Percentiles rank a stretch among this genome's conserved stretches.
Conservation (phyloP, 352 stramenopile genomes). For the Pythium vanterpoolii region DNA sequence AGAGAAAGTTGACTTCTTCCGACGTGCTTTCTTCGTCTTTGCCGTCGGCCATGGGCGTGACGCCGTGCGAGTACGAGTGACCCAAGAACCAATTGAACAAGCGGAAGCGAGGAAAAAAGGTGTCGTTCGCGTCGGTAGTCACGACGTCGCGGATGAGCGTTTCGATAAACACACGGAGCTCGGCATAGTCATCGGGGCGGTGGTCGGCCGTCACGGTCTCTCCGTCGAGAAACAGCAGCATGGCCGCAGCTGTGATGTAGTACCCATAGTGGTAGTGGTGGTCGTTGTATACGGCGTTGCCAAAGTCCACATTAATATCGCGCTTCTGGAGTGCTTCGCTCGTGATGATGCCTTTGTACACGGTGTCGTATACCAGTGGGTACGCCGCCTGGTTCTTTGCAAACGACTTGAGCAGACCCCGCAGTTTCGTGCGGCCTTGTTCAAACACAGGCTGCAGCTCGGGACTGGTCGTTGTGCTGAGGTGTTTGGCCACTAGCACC, state of each 20-base stretch:
- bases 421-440: constrained; percentile 50
- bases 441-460: constrained; percentile 35
- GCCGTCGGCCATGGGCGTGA: constrained; percentile 53
- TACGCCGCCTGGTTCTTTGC: constrained; percentile 60
- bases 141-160: constrained; percentile 49
- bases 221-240: constrained; percentile 25
- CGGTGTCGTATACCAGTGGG: constrained; percentile 55
- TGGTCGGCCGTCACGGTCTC: constrained; percentile 40
- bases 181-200: constrained; percentile 26
- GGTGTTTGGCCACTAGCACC: constrained; percentile 53
- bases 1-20: constrained; percentile 63
- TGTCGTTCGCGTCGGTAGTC: constrained; percentile 36
- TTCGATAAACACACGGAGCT: constrained; percentile 24
- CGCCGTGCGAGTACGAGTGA: constrained; percentile 69
- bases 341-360: constrained; percentile 59
- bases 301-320: constrained; percentile 64
- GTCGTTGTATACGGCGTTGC: constrained; percentile 75
- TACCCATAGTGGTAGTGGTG: constrained; percentile 82
- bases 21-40: constrained; percentile 73
- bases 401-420: constrained; percentile 45
- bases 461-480: constrained; percentile 34
- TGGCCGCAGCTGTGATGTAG: constrained; percentile 52
- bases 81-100: constrained; percentile 64
- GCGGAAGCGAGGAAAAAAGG: constrained; percentile 51
- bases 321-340: constrained; percentile 47